Percentiles rank a stretch among this genome's conserved stretches.
Evolutionary conservation across 176 grass and related monocot species (phyloP).

Genomic region (Eremochloa ophiuroides): DNA sequence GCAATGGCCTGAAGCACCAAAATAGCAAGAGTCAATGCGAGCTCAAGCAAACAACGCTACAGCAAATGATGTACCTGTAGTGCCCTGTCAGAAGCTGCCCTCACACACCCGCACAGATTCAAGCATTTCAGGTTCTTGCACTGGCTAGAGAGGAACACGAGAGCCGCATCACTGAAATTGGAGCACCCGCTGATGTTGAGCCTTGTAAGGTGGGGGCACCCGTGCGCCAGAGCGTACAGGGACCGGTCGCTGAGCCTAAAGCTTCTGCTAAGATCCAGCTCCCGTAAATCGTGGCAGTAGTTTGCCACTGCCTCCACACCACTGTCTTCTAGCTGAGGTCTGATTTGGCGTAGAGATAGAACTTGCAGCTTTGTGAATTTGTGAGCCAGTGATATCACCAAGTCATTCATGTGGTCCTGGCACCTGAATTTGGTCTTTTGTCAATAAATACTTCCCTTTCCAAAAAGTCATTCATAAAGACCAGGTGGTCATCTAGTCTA

Average conservation of each 20-base stretch:
- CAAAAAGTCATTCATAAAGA: neutral
- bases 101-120: slow-evolving; percentile 78
- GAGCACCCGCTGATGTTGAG: slow-evolving; percentile 91
- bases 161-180: slow-evolving; percentile 58
- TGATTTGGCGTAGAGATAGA: slow-evolving; percentile 64
- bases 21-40: neutral
- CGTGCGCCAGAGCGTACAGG: slow-evolving; percentile 60
- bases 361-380: slow-evolving; percentile 78
- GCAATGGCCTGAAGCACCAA: slow-evolving; percentile 58
- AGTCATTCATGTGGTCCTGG: slow-evolving; percentile 70
- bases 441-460: neutral
- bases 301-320: slow-evolving; percentile 67
- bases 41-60: neutral
- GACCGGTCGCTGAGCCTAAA: slow-evolving; percentile 63
- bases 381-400: slow-evolving; percentile 55
- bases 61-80: slow-evolving; percentile 50
- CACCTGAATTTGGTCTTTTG: slow-evolving; percentile 49
- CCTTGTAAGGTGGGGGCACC: slow-evolving; percentile 59
- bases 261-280: slow-evolving; percentile 86
- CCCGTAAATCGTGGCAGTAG: slow-evolving; percentile 57
- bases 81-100: slow-evolving; percentile 60
- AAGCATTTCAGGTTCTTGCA: slow-evolving; percentile 59
- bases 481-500: neutral
- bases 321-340: slow-evolving; percentile 76
- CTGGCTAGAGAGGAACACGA: slow-evolving; percentile 48